Evolutionary conservation across 2,329 filamentous ascomycete species (phyloP).

Genomic region (Neocucurbitaria cava): DNA sequence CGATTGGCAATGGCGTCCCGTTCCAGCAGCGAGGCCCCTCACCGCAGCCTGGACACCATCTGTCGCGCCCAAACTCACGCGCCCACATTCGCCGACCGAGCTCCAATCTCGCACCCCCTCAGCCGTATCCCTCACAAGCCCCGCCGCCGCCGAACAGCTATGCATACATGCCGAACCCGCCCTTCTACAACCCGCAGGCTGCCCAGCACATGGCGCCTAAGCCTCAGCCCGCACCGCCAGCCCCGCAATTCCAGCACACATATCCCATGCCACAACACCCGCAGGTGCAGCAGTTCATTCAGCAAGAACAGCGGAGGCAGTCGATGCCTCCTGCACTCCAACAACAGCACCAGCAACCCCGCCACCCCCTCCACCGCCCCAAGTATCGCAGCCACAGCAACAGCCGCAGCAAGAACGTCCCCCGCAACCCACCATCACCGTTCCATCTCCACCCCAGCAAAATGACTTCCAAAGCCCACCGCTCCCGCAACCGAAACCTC

Average conservation of each 20-base stretch:
- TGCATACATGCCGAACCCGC: conserved; percentile 83
- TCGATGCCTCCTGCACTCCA: conserved; percentile 59
- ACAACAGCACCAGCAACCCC: conserved; percentile 66
- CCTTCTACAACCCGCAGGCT: conserved; percentile 78
- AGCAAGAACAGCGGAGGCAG: conserved; percentile 58
- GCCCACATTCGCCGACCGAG: conserved; percentile 74
- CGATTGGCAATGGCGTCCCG: conserved; percentile 75
- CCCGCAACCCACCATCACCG: conserved; percentile 45
- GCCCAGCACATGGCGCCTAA: conserved; percentile 57
- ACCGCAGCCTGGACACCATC: conserved; percentile 74
- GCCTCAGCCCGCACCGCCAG: conserved; percentile 47
- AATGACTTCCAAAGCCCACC: conserved; percentile 61
- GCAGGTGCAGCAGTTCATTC: conserved; percentile 65
- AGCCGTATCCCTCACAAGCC: conserved; percentile 66
- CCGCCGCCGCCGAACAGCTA: conserved; percentile 72
- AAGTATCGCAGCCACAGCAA: conserved; percentile 72
- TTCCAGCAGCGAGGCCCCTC: conserved; percentile 79
- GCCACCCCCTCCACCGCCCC: conserved; percentile 75
- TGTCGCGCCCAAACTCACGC: conserved; percentile 79
- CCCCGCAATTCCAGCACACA: conserved; percentile 54
- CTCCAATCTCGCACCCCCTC: conserved; percentile 73
- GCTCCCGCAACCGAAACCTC: conserved; percentile 69
- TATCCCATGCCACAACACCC: conserved; percentile 54
- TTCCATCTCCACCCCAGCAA: conserved; percentile 60
- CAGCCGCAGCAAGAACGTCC: conserved; percentile 70